Conservation (phyloP, 2,329 filamentous ascomycete genomes). For the Lachnellula cervina region DNA sequence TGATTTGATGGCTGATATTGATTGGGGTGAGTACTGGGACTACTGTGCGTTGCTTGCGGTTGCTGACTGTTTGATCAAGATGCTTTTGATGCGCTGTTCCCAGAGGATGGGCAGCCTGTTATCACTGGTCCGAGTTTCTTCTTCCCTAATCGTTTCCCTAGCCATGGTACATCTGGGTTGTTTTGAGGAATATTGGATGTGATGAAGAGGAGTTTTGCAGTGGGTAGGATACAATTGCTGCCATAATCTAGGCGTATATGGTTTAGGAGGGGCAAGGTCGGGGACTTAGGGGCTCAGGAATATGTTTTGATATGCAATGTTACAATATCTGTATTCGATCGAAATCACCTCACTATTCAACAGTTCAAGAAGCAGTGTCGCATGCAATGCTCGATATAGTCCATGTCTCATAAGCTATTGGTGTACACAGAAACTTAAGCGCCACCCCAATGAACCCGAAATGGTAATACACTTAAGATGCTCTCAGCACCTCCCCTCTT, state of each 20-base stretch:
- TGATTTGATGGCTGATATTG: slow-evolving; percentile 50
- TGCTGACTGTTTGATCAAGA: slow-evolving; percentile 15
- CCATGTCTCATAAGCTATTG: neutral
- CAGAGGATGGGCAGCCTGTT: slow-evolving; percentile 21
- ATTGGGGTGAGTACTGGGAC: slow-evolving; percentile 46
- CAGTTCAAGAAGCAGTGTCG: neutral
- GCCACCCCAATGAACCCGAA: slow-evolving; percentile 4
- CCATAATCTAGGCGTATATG: neutral
- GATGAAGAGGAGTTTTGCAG: neutral
- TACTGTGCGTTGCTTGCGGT: too few species aligned
- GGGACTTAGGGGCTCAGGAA: neutral
- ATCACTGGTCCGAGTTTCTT: slow-evolving; percentile 2
- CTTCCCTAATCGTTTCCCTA: slow-evolving; percentile 1
- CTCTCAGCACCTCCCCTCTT: neutral
- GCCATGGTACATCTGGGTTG: neutral
- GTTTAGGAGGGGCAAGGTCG: neutral
- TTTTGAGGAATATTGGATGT: neutral
- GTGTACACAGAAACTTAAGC: slow-evolving; percentile 9
- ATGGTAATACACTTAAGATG: slow-evolving; percentile 10
- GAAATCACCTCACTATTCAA: neutral
- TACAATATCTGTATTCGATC: neutral
- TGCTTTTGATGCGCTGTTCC: slow-evolving; percentile 31
- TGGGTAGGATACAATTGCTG: neutral
- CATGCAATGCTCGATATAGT: neutral
- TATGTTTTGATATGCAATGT: neutral